Conservation (phyloP, 1,284 basidiomycete genomes). For the Pseudozyma pruni region DNA sequence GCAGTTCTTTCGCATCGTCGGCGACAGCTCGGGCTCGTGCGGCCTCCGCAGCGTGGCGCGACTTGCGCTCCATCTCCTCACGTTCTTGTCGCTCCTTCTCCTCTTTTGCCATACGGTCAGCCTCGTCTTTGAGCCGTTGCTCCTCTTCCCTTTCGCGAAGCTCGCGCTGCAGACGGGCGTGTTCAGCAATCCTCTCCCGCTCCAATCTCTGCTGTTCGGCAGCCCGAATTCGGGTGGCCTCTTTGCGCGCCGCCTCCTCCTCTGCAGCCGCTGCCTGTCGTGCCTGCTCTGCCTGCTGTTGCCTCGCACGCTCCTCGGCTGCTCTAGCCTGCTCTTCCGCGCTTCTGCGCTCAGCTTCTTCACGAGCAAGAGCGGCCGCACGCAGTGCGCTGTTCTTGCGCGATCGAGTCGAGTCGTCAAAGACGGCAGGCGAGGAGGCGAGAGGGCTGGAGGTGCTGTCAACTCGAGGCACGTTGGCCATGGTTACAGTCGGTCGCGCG, state of each 20-base stretch:
- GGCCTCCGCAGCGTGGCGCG: slow-evolving; percentile 15
- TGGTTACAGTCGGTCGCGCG: slow-evolving; percentile 3
- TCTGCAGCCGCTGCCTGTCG: slow-evolving; percentile 31
- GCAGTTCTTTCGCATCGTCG: slow-evolving; percentile 8
- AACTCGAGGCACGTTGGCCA: slow-evolving; percentile 34
- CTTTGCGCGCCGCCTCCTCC: slow-evolving; percentile 14
- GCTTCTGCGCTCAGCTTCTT: slow-evolving; percentile 36
- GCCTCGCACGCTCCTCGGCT: slow-evolving; percentile 23
- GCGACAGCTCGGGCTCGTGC: slow-evolving; percentile 5
- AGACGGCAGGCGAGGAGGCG: slow-evolving; percentile 7
- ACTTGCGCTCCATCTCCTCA: slow-evolving; percentile 3
- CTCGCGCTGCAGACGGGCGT: slow-evolving; percentile 23
- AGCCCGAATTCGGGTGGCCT: slow-evolving; percentile 8
- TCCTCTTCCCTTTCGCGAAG: slow-evolving; percentile 29
- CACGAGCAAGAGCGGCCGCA: slow-evolving; percentile 42
- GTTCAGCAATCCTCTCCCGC: slow-evolving; percentile 34
- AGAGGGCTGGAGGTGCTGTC: slow-evolving; percentile 30
- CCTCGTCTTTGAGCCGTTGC: slow-evolving; percentile 22
- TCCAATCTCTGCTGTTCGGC: slow-evolving; percentile 36
- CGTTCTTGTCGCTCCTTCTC: slow-evolving; percentile 17
- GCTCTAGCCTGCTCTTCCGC: slow-evolving; percentile 34
- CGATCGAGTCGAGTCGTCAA: slow-evolving; percentile 23
- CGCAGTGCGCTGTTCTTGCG: slow-evolving; percentile 49
- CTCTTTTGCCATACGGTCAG: slow-evolving; percentile 15
- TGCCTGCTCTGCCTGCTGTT: slow-evolving; percentile 24